Conservation (phyloP, 305 asterid species). For the Fraxinus greggii region DNA sequence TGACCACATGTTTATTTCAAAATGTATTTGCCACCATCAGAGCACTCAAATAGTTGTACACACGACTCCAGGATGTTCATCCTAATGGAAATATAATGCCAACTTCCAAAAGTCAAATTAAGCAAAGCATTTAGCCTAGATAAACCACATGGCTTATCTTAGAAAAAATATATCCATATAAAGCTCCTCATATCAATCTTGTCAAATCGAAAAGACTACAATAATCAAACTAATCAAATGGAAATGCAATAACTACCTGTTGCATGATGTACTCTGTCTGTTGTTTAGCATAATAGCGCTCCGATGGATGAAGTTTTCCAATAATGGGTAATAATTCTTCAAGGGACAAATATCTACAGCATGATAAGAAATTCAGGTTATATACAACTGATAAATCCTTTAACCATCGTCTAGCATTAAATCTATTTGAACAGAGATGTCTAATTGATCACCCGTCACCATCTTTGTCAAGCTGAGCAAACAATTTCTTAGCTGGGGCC, state of each 20-base stretch:
- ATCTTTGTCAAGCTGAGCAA: conserved; percentile 81
- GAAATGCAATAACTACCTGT: conserved; percentile 56
- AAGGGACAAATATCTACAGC: conserved; percentile 67
- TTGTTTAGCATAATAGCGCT: conserved; percentile 82
- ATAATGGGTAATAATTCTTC: conserved; percentile 73
- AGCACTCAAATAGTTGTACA: neutral
- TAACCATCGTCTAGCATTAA: neutral
- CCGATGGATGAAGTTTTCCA: conserved; percentile 89
- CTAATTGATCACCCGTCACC: conserved; percentile 76
- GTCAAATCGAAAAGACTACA: neutral
- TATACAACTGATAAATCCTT: conserved; percentile 10
- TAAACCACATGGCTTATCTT: neutral
- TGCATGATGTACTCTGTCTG: conserved; percentile 87
- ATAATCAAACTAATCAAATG: neutral
- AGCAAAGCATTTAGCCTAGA: conserved; percentile 11
- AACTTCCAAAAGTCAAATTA: conserved; percentile 13
- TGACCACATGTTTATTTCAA: neutral
- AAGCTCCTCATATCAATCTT: neutral
- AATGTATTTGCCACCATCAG: neutral
- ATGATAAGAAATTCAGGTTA: conserved; percentile 19
- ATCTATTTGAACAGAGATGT: conserved; percentile 21
- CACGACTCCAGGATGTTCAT: neutral
- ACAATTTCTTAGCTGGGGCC: conserved; percentile 72
- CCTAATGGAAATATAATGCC: neutral
- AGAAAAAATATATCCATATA: neutral